A percentile compares a stretch with the other conserved stretches of the same genome.
phyloP scores from a whole-genome alignment of 805 yeast genomes.

The Candida tallmaniae region DNA sequence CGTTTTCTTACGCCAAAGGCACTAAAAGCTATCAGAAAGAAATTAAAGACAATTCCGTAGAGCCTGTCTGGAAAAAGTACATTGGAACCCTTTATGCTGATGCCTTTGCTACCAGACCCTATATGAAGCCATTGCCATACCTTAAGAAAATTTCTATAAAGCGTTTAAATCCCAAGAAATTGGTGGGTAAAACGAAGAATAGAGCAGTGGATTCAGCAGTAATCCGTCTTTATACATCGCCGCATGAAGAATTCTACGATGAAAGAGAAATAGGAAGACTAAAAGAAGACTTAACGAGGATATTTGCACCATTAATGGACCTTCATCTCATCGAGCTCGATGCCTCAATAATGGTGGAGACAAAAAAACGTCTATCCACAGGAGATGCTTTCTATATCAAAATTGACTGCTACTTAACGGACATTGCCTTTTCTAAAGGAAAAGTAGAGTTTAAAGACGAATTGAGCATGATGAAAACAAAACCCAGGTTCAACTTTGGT shows the following conservation, averaged over 20 bases:
- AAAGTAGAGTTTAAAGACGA: conserved; percentile 9
- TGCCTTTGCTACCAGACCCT: conserved; percentile 73
- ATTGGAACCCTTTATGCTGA: conserved; percentile 58
- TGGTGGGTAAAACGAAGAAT: conserved; percentile 7
- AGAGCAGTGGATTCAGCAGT: conserved; percentile 27
- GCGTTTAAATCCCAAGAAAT: conserved; percentile 25
- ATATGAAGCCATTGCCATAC: conserved; percentile 41
- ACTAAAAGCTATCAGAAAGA: conserved; percentile 1
- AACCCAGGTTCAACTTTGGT: conserved; percentile 20
- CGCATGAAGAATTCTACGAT: conserved; percentile 13
- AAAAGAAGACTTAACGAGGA: conserved; percentile 63
- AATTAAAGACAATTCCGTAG: not conserved
- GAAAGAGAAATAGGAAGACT: conserved; percentile 70
- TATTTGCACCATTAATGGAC: conserved; percentile 62
- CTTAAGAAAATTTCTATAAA: conserved; percentile 40
- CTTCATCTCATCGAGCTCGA: conserved; percentile 50
- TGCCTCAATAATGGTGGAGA: conserved; percentile 56
- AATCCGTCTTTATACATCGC: conserved; percentile 27
- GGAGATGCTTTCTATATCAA: conserved; percentile 77
- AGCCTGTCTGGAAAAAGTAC: conserved; percentile 30
- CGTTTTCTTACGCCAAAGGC: conserved; percentile 11
- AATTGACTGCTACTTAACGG: conserved; percentile 57
- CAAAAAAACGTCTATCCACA: conserved; percentile 48
- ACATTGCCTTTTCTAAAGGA: conserved; percentile 27
- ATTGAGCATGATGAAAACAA: conserved; percentile 6